Percentiles rank a stretch among this genome's conserved stretches.
Conservation (phyloP, 192 early-diverging fungal genomes). For the Coemansia sp. region DNA sequence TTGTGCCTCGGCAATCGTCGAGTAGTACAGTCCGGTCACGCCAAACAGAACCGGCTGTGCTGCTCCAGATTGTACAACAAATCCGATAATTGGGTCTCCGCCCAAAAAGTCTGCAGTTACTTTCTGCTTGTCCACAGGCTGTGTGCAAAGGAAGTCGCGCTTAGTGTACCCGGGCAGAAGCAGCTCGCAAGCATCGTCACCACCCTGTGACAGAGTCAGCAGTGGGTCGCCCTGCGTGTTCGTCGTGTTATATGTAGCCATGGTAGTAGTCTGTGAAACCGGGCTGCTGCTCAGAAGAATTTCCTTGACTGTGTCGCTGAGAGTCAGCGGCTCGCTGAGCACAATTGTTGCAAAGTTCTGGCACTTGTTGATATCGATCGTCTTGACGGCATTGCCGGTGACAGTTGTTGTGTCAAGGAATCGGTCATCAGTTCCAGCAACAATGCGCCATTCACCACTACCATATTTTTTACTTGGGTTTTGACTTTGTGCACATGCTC, state of each 20-base stretch:
- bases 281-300: conserved; percentile 24
- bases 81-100: conserved; percentile 46
- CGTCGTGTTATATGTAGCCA: conserved; percentile 28
- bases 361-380: conserved; percentile 28
- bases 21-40: conserved; percentile 39
- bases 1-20: conserved; percentile 19
- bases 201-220: conserved; percentile 24
- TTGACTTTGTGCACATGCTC: conserved; percentile 22
- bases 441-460: conserved; percentile 30
- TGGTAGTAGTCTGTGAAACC: conserved; percentile 1
- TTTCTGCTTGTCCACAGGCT: conserved; percentile 33
- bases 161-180: conserved; percentile 15
- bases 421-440: conserved; percentile 26
- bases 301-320: conserved; percentile 18
- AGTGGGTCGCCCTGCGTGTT: conserved; percentile 20
- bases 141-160: conserved; percentile 27
- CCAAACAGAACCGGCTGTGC: conserved; percentile 35
- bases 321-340: conserved; percentile 13
- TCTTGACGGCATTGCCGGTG: conserved; percentile 12
- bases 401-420: conserved; percentile 10
- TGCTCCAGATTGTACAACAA: conserved; percentile 14
- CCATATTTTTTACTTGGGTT: conserved; percentile 24
- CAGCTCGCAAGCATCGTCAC: conserved; percentile 15
- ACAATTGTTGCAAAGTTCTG: conserved; percentile 36
- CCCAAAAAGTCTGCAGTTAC: conserved; percentile 33